phyloP scores from a whole-genome alignment of 306 rosid species.

The Abrus precatorius region DNA sequence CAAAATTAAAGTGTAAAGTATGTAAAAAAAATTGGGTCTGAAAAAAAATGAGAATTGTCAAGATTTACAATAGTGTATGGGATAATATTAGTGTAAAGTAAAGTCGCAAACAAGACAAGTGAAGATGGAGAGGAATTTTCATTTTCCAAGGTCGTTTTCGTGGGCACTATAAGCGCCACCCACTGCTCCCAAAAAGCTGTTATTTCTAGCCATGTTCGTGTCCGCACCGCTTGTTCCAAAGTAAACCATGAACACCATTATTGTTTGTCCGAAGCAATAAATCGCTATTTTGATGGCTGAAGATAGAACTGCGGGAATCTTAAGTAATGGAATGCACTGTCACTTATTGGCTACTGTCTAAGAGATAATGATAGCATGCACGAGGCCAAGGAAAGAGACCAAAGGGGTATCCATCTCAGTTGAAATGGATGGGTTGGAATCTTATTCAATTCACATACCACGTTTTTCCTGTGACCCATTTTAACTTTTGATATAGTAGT shows the following conservation, averaged over 20 bases:
- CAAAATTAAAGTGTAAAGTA: neutral
- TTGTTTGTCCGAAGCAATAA: conserved; percentile 14
- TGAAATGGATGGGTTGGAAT: conserved; percentile 9
- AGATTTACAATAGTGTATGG: neutral
- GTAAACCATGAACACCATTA: conserved; percentile 21
- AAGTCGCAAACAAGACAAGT: conserved; percentile 30
- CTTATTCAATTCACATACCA: neutral
- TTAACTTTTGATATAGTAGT: neutral
- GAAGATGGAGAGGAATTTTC: conserved; percentile 4
- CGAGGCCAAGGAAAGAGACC: neutral
- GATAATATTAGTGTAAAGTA: neutral
- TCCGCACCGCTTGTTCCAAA: conserved; percentile 22
- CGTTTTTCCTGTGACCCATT: conserved; percentile 1
- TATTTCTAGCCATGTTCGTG: conserved; percentile 44
- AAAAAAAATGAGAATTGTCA: neutral
- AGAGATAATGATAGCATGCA: conserved; percentile 1
- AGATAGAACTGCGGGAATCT: conserved; percentile 49
- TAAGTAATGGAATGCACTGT: conserved; percentile 29
- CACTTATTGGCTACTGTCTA: conserved; percentile 34
- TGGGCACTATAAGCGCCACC: conserved; percentile 38
- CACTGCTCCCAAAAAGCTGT: conserved; percentile 40
- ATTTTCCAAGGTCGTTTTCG: conserved; percentile 39
- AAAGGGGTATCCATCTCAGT: conserved; percentile 1
- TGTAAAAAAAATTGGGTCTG: neutral
- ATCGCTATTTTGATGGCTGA: conserved; percentile 27